Conservation (phyloP, 2,329 filamentous ascomycete genomes). For the Thermoascus crustaceus region DNA sequence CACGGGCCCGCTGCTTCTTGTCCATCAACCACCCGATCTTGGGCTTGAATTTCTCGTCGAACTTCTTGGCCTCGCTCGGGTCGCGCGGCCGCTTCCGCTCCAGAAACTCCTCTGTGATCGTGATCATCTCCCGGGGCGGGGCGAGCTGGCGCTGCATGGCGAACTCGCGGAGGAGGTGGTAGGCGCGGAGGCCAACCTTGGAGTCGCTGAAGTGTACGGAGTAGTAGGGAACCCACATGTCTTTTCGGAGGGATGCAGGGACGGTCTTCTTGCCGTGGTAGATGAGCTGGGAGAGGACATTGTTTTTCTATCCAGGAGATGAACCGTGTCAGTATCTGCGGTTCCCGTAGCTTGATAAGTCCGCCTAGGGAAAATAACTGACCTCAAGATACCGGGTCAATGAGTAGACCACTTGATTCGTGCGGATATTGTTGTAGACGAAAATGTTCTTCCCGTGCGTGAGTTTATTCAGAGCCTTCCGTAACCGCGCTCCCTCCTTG, state of each 20-base stretch:
- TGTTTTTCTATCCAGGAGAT: constrained; percentile 37
- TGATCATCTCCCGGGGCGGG: constrained; percentile 39
- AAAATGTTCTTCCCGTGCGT: constrained; percentile 53
- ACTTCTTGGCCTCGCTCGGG: constrained; percentile 31
- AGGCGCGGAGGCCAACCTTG: constrained; percentile 46
- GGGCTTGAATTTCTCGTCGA: constrained; percentile 32
- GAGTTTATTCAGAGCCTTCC: constrained; percentile 40
- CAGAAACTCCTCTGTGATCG: constrained; percentile 36
- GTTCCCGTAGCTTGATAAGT: background rate
- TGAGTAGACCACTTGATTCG: constrained; percentile 58
- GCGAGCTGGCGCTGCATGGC: constrained; percentile 49
- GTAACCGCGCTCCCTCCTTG: constrained; percentile 32
- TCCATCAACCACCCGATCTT: constrained; percentile 38
- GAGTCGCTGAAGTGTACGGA: constrained; percentile 48
- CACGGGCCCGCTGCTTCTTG: constrained; percentile 43
- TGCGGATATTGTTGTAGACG: constrained; percentile 53
- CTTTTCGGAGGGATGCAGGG: constrained; percentile 50
- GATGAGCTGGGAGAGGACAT: constrained; percentile 49
- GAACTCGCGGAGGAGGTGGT: constrained; percentile 53
- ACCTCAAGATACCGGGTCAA: constrained; percentile 50
- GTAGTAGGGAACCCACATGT: constrained; percentile 55
- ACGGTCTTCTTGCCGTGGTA: constrained; percentile 58
- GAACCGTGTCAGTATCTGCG: constrained; percentile 1
- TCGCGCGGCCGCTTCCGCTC: constrained; percentile 31
- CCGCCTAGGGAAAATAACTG: constrained; percentile 15